Evolutionary conservation across 352 stramenopile genomes (phyloP).

Genomic region (Pythium phragmitis): DNA sequence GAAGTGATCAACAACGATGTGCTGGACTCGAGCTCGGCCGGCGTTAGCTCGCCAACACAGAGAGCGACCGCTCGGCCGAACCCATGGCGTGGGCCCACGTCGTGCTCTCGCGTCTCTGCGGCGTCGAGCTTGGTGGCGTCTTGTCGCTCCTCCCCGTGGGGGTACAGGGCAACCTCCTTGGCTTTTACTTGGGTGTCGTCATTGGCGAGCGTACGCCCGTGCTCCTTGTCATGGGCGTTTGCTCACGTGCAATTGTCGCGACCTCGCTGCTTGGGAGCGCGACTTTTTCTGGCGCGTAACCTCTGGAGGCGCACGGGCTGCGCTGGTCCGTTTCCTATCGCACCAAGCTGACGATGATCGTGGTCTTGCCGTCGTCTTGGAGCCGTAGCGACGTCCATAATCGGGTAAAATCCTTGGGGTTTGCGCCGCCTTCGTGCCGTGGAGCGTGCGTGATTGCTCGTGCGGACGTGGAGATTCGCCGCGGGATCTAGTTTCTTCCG

Average conservation of each 20-base stretch:
- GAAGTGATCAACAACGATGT: too few species aligned
- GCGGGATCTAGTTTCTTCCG: too few species aligned
- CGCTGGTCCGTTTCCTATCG: neutral
- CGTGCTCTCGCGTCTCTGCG: constrained; percentile 65
- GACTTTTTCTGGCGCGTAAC: constrained; percentile 60
- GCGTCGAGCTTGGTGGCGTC: constrained; percentile 66
- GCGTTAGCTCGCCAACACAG: too few species aligned
- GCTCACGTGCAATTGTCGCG: constrained; percentile 53
- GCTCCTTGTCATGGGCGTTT: constrained; percentile 39
- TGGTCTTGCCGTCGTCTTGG: too few species aligned
- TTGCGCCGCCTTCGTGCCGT: too few species aligned
- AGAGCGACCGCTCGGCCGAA: constrained; percentile 10
- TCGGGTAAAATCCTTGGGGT: too few species aligned
- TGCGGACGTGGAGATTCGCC: too few species aligned
- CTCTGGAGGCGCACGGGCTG: constrained; percentile 67
- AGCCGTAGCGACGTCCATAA: too few species aligned
- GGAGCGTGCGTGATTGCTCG: too few species aligned
- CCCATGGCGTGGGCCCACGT: constrained; percentile 67
- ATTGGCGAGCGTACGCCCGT: constrained; percentile 60
- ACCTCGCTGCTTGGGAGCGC: constrained; percentile 68
- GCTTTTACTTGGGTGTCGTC: constrained; percentile 63
- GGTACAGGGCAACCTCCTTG: constrained; percentile 61
- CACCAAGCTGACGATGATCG: too few species aligned
- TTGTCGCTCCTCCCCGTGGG: constrained; percentile 56
- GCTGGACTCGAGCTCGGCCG: too few species aligned